These are phyloP conservation scores for Rubroshorea leprosula DNA, from an alignment of 345 rosid species.

Conservation along the genomic window DNA sequence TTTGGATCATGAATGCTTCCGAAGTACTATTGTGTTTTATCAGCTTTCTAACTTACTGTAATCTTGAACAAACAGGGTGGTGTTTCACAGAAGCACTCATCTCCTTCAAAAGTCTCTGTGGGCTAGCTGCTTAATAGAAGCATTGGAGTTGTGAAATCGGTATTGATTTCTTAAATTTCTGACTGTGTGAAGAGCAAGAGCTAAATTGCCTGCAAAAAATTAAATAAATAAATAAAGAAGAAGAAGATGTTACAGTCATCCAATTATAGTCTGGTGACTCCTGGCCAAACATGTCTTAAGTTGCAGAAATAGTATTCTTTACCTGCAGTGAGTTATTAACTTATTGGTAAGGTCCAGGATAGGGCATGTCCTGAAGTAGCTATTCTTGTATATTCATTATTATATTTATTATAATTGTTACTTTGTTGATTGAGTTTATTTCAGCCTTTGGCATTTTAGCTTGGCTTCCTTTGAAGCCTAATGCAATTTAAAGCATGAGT, in stretches of 20 bases:
- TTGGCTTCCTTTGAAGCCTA: too few species aligned
- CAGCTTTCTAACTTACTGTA: too few species aligned
- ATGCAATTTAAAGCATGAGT: neutral
- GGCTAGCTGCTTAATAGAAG: neutral
- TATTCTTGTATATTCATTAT: too few species aligned
- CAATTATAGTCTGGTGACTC: neutral
- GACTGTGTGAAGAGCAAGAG: neutral
- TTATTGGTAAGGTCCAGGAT: neutral
- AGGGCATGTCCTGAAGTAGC: neutral
- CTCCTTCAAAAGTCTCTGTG: neutral
- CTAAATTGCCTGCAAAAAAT: neutral
- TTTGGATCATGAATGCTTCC: too few species aligned
- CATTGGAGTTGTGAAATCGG: neutral
- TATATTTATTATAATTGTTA: too few species aligned
- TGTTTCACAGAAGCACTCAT: neutral
- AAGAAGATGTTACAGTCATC: neutral
- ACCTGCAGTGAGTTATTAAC: neutral
- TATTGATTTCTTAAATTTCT: neutral
- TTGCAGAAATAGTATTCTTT: neutral
- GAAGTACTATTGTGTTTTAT: too few species aligned
- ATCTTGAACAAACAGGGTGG: neutral
- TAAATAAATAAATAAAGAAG: too few species aligned
- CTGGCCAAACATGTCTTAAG: neutral
- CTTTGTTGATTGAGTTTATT: too few species aligned
- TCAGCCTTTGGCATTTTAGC: too few species aligned